Conservation (phyloP, 192 early-diverging fungal species). For the Coemansia sp. region DNA sequence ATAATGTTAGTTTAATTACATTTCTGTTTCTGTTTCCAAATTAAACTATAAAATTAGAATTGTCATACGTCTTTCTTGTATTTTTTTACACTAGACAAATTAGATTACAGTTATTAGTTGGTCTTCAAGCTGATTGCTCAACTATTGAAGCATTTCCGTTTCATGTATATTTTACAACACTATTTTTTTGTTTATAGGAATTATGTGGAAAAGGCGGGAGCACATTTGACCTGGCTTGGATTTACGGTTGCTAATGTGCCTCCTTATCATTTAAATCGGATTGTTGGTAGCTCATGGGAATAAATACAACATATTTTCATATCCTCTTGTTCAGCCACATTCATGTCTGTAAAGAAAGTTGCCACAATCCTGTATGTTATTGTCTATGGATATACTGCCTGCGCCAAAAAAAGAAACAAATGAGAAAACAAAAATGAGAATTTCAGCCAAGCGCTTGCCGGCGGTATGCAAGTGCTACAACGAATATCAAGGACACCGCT, state of each 20-base stretch:
- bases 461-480: slow-evolving; percentile 20
- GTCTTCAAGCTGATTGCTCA: too few relatives aligned
- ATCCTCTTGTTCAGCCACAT: background rate
- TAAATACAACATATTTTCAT: background rate
- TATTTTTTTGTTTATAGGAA: background rate
- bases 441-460: background rate
- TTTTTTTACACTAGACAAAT: too few relatives aligned
- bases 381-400: background rate
- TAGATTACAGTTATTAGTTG: too few relatives aligned
- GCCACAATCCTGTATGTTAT: background rate
- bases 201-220: background rate
- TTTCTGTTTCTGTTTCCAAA: too few relatives aligned
- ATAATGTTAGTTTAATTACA: too few relatives aligned
- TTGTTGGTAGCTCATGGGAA: background rate
- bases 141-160: too few relatives aligned
- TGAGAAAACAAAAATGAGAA: background rate
- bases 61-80: too few relatives aligned
- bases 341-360: background rate
- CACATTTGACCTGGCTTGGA: background rate
- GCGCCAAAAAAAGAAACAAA: background rate
- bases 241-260: background rate
- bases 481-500: slow-evolving; percentile 39
- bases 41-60: too few relatives aligned
- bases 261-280: background rate
- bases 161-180: too few relatives aligned